phyloP scores from a whole-genome alignment of 2,329 filamentous ascomycete genomes.

The Calonectria crousiana region DNA sequence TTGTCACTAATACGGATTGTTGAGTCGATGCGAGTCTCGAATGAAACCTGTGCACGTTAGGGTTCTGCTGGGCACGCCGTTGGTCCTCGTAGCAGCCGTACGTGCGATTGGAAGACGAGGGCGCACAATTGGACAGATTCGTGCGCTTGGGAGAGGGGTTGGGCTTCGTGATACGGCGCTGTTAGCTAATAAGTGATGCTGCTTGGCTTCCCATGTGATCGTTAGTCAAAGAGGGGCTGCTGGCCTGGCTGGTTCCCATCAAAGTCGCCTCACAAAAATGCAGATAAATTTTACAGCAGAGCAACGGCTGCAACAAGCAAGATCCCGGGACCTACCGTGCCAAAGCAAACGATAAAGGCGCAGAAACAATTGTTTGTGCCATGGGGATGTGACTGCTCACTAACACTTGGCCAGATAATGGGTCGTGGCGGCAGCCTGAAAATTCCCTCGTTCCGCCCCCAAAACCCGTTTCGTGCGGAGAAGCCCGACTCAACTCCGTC shows the following conservation, averaged over 20 bases:
- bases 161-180: neutral
- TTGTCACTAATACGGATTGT: too few species aligned
- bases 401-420: conserved; percentile 13
- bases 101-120: neutral
- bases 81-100: neutral
- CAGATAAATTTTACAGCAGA: neutral
- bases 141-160: neutral
- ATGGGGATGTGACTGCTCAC: neutral
- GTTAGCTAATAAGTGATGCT: neutral
- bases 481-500: conserved; percentile 7
- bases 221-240: neutral
- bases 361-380: conserved; percentile 13
- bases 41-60: neutral
- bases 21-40: neutral
- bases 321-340: neutral
- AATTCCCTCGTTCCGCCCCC: conserved; percentile 25
- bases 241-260: neutral
- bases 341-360: too few species aligned
- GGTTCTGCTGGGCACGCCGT: neutral
- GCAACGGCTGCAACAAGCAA: neutral
- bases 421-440: conserved; percentile 9
- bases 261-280: neutral
- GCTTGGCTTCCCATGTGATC: conserved; percentile 2
- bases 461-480: conserved; percentile 13
- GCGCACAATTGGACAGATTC: neutral